These are phyloP conservation scores for Aquilaria agallochum DNA, from an alignment of 441 rosid species.

Conservation along the genomic window DNA sequence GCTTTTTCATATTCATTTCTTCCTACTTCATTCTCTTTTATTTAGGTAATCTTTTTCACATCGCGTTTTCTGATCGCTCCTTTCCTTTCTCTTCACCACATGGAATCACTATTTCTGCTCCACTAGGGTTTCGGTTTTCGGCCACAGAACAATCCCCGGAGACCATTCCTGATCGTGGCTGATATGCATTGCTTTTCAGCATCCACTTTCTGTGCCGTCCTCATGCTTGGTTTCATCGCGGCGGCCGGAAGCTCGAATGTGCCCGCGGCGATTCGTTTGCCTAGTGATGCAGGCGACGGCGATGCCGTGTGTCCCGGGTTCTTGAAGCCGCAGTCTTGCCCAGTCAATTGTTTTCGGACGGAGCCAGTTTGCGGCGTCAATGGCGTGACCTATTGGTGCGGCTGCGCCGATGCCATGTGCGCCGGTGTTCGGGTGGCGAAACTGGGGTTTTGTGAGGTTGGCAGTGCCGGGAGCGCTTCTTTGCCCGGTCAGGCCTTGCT, in stretches of 20 bases:
- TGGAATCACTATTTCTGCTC: background rate
- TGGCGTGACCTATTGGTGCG: constrained; percentile 89
- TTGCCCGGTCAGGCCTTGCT: constrained; percentile 78
- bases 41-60: background rate
- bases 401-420: constrained; percentile 73
- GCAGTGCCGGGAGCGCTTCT: constrained; percentile 58
- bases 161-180: background rate
- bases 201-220: background rate
- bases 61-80: background rate
- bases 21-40: too few species aligned
- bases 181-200: constrained; percentile 2
- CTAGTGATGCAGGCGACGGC: constrained; percentile 18
- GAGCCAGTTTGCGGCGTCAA: constrained; percentile 82
- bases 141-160: background rate
- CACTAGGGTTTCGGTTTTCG: constrained; percentile 1
- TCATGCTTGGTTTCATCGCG: background rate
- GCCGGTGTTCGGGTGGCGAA: constrained; percentile 60
- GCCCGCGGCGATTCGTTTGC: constrained; percentile 22
- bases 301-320: constrained; percentile 27
- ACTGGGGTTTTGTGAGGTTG: constrained; percentile 65
- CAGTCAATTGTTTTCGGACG: constrained; percentile 70
- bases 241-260: constrained; percentile 5
- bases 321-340: constrained; percentile 37
- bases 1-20: too few species aligned
- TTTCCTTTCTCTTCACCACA: background rate